phyloP scores from a whole-genome alignment of 306 rosid species.

The Trifolium repens region DNA sequence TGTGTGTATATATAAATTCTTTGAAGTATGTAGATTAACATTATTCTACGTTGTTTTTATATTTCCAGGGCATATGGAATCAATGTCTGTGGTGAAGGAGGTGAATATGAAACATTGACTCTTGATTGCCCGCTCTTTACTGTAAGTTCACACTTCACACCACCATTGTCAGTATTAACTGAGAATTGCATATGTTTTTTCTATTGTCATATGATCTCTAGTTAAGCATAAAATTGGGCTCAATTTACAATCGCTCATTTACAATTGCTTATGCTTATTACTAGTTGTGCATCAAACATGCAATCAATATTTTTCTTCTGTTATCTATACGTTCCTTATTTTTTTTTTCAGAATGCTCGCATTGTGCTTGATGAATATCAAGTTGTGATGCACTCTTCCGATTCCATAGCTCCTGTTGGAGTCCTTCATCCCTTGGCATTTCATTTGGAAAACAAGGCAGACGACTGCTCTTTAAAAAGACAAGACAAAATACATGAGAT shows the following conservation, averaged over 20 bases:
- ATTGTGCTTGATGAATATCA: constrained; percentile 80
- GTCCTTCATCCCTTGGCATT: constrained; percentile 85
- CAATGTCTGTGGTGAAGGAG: constrained; percentile 94
- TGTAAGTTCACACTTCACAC: constrained; percentile 51
- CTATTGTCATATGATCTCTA: too few species aligned
- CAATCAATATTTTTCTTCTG: constrained; percentile 31
- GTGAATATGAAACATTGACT: constrained; percentile 80
- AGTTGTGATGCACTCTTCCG: constrained; percentile 85
- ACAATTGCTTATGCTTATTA: too few species aligned
- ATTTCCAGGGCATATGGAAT: constrained; percentile 72
- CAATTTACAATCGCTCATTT: too few species aligned
- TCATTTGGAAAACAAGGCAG: constrained; percentile 82
- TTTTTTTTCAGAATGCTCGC: constrained; percentile 68
- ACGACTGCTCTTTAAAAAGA: constrained; percentile 38
- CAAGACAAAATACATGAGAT: constrained; percentile 46
- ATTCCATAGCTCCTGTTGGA: constrained; percentile 90
- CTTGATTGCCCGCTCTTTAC: constrained; percentile 92
- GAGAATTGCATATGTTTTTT: too few species aligned
- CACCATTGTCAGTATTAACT: too few species aligned
- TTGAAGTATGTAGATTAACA: constrained; percentile 18
- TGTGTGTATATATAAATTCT: constrained; percentile 28
- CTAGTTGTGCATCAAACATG: not conserved
- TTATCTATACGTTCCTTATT: constrained; percentile 22
- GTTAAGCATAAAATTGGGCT: too few species aligned
- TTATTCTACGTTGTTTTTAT: constrained; percentile 8